These are phyloP conservation scores for Punica granatum DNA, from an alignment of 345 rosid species.

Conservation along the genomic window DNA sequence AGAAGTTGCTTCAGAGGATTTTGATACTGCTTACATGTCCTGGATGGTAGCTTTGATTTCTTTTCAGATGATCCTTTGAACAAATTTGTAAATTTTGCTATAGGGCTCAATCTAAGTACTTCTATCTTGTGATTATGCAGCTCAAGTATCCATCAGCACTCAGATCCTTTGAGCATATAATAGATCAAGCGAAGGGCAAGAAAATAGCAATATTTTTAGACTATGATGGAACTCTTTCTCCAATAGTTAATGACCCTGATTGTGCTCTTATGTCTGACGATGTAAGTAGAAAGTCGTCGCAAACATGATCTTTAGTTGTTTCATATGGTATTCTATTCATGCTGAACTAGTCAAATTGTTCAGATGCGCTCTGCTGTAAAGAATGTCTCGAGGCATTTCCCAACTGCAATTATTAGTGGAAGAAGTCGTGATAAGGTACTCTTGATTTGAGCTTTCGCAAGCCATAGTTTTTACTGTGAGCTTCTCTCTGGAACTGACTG, in stretches of 20 bases:
- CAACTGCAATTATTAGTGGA: slow-evolving; percentile 94
- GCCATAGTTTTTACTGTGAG: slow-evolving; percentile 1
- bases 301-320: background rate
- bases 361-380: slow-evolving; percentile 94
- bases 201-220: slow-evolving; percentile 82
- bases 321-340: background rate
- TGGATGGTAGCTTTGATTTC: slow-evolving; percentile 56
- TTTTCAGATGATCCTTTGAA: background rate
- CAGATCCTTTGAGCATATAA: slow-evolving; percentile 49
- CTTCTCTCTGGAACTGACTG: background rate
- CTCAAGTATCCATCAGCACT: slow-evolving; percentile 82
- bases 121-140: slow-evolving; percentile 27
- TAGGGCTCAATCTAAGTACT: background rate
- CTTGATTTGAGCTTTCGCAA: background rate
- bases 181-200: slow-evolving; percentile 49
- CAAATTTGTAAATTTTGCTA: background rate
- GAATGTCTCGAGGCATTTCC: slow-evolving; percentile 64
- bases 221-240: slow-evolving; percentile 93
- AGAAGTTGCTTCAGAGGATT: slow-evolving; percentile 52
- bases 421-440: slow-evolving; percentile 86
- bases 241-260: slow-evolving; percentile 87
- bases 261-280: slow-evolving; percentile 62
- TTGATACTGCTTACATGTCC: slow-evolving; percentile 45
- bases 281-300: slow-evolving; percentile 30
- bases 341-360: background rate